phyloP scores from a whole-genome alignment of 164 flowering plant species.

The Vitis rupestris region DNA sequence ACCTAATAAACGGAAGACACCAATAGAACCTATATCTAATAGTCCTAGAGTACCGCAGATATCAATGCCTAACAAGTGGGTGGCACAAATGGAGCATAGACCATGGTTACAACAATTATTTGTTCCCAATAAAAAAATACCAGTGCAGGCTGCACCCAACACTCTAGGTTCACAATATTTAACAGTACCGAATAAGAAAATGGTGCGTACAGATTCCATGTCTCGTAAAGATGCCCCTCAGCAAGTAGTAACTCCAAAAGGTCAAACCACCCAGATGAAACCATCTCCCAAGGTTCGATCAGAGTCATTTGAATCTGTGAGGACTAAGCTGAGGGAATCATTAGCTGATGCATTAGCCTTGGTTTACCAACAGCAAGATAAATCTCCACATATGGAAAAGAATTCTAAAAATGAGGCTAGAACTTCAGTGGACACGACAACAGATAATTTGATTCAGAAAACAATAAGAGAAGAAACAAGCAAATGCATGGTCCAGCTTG shows the following conservation, averaged over 20 bases:
- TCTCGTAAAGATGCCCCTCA: slow-evolving; percentile 25
- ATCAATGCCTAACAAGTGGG: slow-evolving; percentile 33
- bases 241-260: slow-evolving; percentile 20
- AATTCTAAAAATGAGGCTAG: slow-evolving; percentile 85
- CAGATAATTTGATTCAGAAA: slow-evolving; percentile 69
- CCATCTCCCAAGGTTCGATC: slow-evolving; percentile 37
- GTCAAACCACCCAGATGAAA: slow-evolving; percentile 29
- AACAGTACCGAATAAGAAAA: slow-evolving; percentile 25
- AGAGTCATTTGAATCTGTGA: slow-evolving; percentile 65
- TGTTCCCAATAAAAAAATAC: slow-evolving; percentile 31
- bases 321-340: slow-evolving; percentile 85
- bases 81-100: slow-evolving; percentile 35
- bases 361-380: slow-evolving; percentile 45
- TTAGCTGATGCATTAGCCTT: slow-evolving; percentile 70
- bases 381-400: slow-evolving; percentile 57
- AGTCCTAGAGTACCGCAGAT: slow-evolving; percentile 19
- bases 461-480: slow-evolving; percentile 66
- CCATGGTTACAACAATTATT: slow-evolving; percentile 37
- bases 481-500: slow-evolving; percentile 45
- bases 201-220: slow-evolving; percentile 24
- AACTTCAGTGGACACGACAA: slow-evolving; percentile 81
- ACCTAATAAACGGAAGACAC: slow-evolving; percentile 45
- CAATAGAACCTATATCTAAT: slow-evolving; percentile 20
- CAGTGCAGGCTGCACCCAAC: slow-evolving; percentile 16
- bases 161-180: slow-evolving; percentile 17